Base-by-base conservation (phyloP, 176 grass and related monocot species). In the Bolboschoenus planiculmis region DNA sequence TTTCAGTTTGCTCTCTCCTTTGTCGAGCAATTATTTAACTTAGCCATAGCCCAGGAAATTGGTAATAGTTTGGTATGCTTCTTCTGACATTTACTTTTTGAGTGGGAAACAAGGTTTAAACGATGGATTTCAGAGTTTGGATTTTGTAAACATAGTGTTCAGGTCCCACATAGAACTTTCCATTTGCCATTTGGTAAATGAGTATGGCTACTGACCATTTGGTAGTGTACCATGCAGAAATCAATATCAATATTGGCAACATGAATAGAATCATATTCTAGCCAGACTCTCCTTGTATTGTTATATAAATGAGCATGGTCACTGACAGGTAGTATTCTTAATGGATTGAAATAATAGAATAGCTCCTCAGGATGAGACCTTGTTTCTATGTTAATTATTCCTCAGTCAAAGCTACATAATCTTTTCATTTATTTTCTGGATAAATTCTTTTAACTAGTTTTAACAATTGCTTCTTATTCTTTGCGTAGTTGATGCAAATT, bases 1-100 rank as follows among this genome's bases (percentile, higher is more conserved):
- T 94, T 97, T 85, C 88, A 91, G 40, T 94, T 97, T 58, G 95
- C 87, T 87, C 80, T 94, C 75, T 92, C 92, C 75, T 97, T 97
- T 81, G 87, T 94, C 80, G 89, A 94, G 67, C 92, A 97, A 78
- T 84, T 97, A 68, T 97, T 91, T 85, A 92, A 92, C 40, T 63
- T 53, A 73, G 54, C 47, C 83, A 61, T 82, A 79, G 90, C 90
- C 79, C 84, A 88, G 91, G 87, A 88, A 84, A 43, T 92, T 84
- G 35, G 78, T 48, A 51, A n/a, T 43, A 88, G 78, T 56, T 81
- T 97, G 95, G 95, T 94, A 78, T 24, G 88, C 85, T 24, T 29
- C 23, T 75, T 27, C 59, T 33, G 16, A 75, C 40, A 75, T 23
- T 75, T 75, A 50, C 29, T 48, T 11, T 47, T 48, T 31, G 11